These are phyloP conservation scores for Erigeron philadelphicus DNA, from an alignment of 140 eudicot species.

Conservation along the genomic window DNA sequence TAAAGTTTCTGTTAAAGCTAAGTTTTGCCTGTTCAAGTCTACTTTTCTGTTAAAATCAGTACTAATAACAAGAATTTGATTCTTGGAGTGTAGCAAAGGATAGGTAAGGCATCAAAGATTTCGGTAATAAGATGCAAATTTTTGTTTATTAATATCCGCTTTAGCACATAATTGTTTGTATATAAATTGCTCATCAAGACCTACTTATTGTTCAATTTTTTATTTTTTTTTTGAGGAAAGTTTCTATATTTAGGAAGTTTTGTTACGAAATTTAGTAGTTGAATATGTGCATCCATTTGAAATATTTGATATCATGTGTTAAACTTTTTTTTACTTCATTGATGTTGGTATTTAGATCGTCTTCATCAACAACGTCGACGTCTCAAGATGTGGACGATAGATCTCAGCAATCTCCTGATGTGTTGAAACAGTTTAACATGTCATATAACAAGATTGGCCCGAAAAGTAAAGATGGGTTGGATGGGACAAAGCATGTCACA, in stretches of 20 bases:
- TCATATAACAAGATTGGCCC: conserved; percentile 56
- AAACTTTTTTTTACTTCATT: conserved; percentile 13
- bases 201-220: not conserved
- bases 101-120: conserved; percentile 9
- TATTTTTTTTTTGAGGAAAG: not conserved
- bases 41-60: not conserved
- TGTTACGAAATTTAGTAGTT: not conserved
- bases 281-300: not conserved
- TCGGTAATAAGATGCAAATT: not conserved
- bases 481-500: conserved; percentile 57
- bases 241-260: conserved; percentile 1
- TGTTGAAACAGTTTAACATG: conserved; percentile 52
- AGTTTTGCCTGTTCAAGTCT: not conserved
- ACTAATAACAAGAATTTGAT: not conserved
- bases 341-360: conserved; percentile 38
- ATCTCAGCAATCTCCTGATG: conserved; percentile 38
- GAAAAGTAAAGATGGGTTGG: conserved; percentile 39
- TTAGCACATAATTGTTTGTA: not conserved
- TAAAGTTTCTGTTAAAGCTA: conserved; percentile 14
- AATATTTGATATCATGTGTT: conserved; percentile 2
- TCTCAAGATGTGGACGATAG: conserved; percentile 28
- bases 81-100: not conserved
- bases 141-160: not conserved
- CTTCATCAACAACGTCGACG: conserved; percentile 32
- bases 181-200: not conserved